Base-by-base conservation (phyloP, 768 basidiomycete species). In the Favolaschia claudopus region DNA sequence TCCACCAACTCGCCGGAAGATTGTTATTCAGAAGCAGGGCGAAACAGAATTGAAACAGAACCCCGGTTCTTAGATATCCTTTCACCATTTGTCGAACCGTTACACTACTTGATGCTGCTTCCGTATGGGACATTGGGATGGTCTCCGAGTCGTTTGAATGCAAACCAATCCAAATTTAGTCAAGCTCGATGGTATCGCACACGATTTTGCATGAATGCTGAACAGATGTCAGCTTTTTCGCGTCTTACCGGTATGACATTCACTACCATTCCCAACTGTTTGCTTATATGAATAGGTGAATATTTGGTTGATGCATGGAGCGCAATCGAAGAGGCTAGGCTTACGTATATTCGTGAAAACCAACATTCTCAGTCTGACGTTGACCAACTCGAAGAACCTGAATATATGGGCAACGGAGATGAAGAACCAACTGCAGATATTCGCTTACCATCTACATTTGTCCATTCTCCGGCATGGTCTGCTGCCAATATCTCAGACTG, bases 301-400 rank as follows among this genome's bases (percentile, higher is more conserved):
- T 50, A 39, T 13, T n/a, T 50, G 7, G 49, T 50, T n/a, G 49
- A 50, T 50, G 49, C 49, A 10, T 50, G 49, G 49, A 50, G 49
- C 22, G 49, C 49, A 2, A 20, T 50, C 14, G 36, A 50, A 20
- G 49, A 50, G 33, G 49, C 49, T 9, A 13, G 49, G 7, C 49
- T 50, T 4, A 50, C 49, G 4, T 50, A 50, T 31, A 50, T 50
- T 8, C 49, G 49, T 1, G 1, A 50, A 10, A 50, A 50, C 13
- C 49, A 50, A 37, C 49, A 50, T 25, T 38, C 25, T 7, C 24
- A 50, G 28, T 5, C 10, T 7, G 49, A 37, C 12, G 19, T 15
- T 40, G 39, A 10, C 9, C 14, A 40, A n/a, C n/a, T n/a, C n/a
- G n/a, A n/a, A n/a, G 47, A 39, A 19, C 9, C 17, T 7, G 49